Evolutionary conservation across 106 monocot species (phyloP).

Genomic region (Acorus calamus): DNA sequence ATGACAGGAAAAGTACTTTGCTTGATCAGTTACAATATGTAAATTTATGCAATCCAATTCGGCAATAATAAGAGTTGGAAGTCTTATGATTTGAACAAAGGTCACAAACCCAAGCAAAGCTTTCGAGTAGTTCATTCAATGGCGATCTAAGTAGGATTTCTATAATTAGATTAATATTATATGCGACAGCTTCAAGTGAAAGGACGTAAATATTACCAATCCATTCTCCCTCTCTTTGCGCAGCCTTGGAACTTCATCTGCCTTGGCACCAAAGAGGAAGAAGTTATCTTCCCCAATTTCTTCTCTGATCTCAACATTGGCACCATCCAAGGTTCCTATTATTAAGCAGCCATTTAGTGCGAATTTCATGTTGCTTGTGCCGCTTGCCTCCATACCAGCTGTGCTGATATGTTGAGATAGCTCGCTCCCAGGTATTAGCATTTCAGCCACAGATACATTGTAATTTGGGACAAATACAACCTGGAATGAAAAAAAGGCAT

Average conservation of each 20-base stretch:
- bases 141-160: too few relatives aligned
- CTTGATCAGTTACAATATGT: too few relatives aligned
- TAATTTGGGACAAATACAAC: conserved; percentile 86
- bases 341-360: conserved; percentile 88
- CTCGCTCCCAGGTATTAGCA: conserved; percentile 88
- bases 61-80: too few relatives aligned
- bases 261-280: conserved; percentile 88
- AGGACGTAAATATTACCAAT: conserved; percentile 29
- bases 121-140: too few relatives aligned
- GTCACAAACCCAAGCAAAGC: not conserved
- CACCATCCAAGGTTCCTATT: conserved; percentile 90
- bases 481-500: conserved; percentile 18
- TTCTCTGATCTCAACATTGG: conserved; percentile 94
- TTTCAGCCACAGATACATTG: conserved; percentile 86
- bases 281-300: conserved; percentile 87
- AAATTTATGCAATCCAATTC: too few relatives aligned
- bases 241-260: conserved; percentile 65
- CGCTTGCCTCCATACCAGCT: conserved; percentile 94
- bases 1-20: not conserved
- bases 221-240: conserved; percentile 77
- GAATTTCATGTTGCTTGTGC: conserved; percentile 97
- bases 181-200: too few relatives aligned
- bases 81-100: not conserved
- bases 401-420: conserved; percentile 94
- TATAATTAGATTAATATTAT: too few relatives aligned